Evolutionary conservation across 2,329 filamentous ascomycete species (phyloP), one percentile per base, ranked within the genome.

Genomic region (Botrytis deweyae): DNA sequence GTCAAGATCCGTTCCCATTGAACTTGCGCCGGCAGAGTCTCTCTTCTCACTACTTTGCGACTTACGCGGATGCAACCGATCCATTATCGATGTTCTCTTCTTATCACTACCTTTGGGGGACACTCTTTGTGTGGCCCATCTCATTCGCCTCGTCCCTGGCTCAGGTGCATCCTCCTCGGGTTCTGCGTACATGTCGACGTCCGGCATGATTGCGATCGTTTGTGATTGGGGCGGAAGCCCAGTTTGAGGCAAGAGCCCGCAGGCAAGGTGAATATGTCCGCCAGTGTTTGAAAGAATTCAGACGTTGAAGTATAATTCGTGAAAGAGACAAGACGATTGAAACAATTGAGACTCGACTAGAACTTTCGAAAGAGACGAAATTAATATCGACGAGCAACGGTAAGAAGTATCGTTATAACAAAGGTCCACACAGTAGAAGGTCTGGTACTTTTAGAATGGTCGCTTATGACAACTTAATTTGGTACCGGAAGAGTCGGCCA

Each of bases 121-220:
- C 82, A 93, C 89, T 82, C 94, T 93, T 80, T 95, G 93, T n/a
- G 96, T 98, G 29, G 96, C 95, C 96, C 96, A 98, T 90, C 96
- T 88, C 83, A 96, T 91, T 81, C 95, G 88, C 81, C 95, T 94
- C 36, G 91, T 92, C 52, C 33, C 61, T 14, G 88, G 87, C 76
- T 87, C 88, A 62, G 88, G 73, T 64, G 29, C 64, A 29, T 69
- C 49, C 49, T 72, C 72, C n/a, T 74, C 71, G 29, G 71, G 42
- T 40, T 74, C 66, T 67, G 88, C 74, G 87, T 84, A 78, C 89
- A 86, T 78, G 83, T 87, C 77, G 55, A 73, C 33, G 59, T 40
- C 67, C 61, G 67, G 66, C 72, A 73, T 70, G n/a, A 38, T 64
- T 70, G 72, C 64, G 58, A 71, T 55, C 61, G 66, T 69, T 55